Conservation (phyloP, 2,329 filamentous ascomycete species). For the Microdochium paspali region DNA sequence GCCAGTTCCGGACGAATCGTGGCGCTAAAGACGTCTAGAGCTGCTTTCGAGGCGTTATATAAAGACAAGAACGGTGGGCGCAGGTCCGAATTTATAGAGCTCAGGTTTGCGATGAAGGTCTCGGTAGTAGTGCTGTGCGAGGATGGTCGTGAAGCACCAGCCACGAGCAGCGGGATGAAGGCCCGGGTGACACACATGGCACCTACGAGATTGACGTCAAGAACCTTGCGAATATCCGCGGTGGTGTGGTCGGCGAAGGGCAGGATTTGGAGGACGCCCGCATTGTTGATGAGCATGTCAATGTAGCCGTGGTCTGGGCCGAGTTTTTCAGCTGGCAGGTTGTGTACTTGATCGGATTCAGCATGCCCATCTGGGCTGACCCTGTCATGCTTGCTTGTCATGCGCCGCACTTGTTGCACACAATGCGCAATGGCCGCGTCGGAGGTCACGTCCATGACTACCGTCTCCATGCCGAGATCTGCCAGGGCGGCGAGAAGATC, state of each 20-base stretch:
- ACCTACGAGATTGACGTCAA: slow-evolving; percentile 12
- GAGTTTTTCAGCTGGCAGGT: not conserved
- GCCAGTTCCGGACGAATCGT: slow-evolving; percentile 14
- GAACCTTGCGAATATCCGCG: slow-evolving; percentile 6
- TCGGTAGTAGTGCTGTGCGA: not conserved
- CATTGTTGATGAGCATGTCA: slow-evolving; percentile 16
- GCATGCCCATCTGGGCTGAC: slow-evolving; percentile 7
- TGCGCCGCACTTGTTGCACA: too few species aligned
- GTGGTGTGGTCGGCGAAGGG: slow-evolving; percentile 10
- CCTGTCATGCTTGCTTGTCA: too few species aligned
- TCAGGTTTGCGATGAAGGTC: slow-evolving; percentile 11
- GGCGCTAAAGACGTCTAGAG: slow-evolving; percentile 10
- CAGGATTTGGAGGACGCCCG: slow-evolving; percentile 9
- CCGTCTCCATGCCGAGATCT: slow-evolving; percentile 9
- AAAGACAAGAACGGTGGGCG: slow-evolving; percentile 10
- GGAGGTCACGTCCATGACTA: slow-evolving; percentile 15
- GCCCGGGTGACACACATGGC: slow-evolving; percentile 8
- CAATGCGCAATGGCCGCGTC: slow-evolving; percentile 8
- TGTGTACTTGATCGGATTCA: slow-evolving; percentile 1
- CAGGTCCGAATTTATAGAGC: slow-evolving; percentile 12
- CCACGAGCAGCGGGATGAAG: slow-evolving; percentile 10
- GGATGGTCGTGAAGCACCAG: not conserved
- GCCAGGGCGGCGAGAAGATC: not conserved
- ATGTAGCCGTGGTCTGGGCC: not conserved
- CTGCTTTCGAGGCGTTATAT: slow-evolving; percentile 18